Percentiles rank a stretch among this genome's conserved stretches.
Conservation (phyloP, 164 flowering plant species). For the Liquidambar formosana region DNA sequence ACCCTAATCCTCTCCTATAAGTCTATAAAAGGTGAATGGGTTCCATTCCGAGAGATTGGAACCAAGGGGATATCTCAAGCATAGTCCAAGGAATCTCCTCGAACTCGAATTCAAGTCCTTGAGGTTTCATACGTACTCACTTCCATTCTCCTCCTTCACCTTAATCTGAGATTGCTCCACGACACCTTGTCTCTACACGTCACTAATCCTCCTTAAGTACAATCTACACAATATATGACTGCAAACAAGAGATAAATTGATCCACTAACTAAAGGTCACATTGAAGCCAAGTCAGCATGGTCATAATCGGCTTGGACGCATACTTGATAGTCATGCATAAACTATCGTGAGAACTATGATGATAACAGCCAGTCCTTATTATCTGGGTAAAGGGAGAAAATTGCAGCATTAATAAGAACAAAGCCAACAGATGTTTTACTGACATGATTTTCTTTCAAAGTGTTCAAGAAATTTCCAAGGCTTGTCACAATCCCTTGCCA, state of each 20-base stretch:
- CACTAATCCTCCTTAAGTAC: no score
- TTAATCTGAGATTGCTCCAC: no score
- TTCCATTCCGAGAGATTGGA: no score
- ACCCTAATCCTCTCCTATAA: no score
- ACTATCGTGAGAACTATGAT: not conserved
- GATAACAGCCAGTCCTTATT: not conserved
- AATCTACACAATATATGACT: no score
- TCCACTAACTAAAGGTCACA: not conserved
- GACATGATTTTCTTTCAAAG: constrained; percentile 83
- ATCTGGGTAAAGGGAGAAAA: constrained; percentile 4
- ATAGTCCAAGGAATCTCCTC: no score
- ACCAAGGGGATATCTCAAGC: no score
- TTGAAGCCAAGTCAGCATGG: not conserved
- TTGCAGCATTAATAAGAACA: not conserved
- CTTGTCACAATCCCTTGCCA: constrained; percentile 99
- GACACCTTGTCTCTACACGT: no score
- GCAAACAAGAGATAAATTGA: not conserved
- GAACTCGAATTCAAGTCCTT: no score
- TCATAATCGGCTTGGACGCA: not conserved
- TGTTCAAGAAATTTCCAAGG: constrained; percentile 80
- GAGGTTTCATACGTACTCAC: no score
- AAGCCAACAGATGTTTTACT: constrained; percentile 24
- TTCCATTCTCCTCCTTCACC: no score
- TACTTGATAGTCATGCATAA: not conserved
- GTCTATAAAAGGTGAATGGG: no score